A percentile compares a stretch with the other conserved stretches of the same genome.
Conservation (phyloP, 2,329 filamentous ascomycete genomes). For the Paraconiothyrium sp. region DNA sequence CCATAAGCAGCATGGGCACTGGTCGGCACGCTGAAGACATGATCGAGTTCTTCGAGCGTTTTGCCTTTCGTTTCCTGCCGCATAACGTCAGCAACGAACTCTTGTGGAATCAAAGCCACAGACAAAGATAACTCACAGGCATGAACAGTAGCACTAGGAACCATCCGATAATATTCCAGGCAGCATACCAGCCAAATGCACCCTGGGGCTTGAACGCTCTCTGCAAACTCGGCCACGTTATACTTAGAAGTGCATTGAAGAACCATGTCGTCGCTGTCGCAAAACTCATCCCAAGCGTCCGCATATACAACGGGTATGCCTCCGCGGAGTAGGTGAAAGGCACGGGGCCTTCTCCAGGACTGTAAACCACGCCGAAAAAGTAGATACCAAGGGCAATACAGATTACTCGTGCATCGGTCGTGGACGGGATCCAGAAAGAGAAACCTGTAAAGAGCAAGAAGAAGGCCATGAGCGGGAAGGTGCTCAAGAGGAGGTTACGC, state of each 20-base stretch:
- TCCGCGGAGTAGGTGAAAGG: slow-evolving; percentile 50
- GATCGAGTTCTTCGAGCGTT: slow-evolving; percentile 54
- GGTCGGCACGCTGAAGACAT: slow-evolving; percentile 64
- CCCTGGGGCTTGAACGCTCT: slow-evolving; percentile 59
- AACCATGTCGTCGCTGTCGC: slow-evolving; percentile 64
- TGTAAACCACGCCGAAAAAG: slow-evolving; percentile 53
- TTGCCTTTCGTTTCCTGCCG: slow-evolving; percentile 55
- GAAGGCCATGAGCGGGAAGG: slow-evolving; percentile 38
- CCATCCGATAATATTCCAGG: slow-evolving; percentile 62
- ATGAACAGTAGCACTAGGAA: slow-evolving; percentile 61
- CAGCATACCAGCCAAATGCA: slow-evolving; percentile 65
- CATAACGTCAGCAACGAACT: background rate
- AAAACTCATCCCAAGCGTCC: slow-evolving; percentile 45
- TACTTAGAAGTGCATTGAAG: slow-evolving; percentile 62
- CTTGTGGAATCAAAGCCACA: background rate
- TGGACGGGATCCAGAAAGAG: slow-evolving; percentile 30
- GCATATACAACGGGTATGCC: slow-evolving; percentile 52
- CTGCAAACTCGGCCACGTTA: slow-evolving; percentile 61
- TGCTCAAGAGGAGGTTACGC: slow-evolving; percentile 35
- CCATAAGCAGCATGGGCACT: slow-evolving; percentile 37
- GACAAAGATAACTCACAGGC: slow-evolving; percentile 34
- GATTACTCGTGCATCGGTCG: slow-evolving; percentile 28
- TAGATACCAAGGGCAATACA: slow-evolving; percentile 50
- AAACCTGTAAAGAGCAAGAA: slow-evolving; percentile 39
- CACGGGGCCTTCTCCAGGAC: slow-evolving; percentile 25